Conservation (phyloP, 768 basidiomycete species). For the Agaricus blazei region DNA sequence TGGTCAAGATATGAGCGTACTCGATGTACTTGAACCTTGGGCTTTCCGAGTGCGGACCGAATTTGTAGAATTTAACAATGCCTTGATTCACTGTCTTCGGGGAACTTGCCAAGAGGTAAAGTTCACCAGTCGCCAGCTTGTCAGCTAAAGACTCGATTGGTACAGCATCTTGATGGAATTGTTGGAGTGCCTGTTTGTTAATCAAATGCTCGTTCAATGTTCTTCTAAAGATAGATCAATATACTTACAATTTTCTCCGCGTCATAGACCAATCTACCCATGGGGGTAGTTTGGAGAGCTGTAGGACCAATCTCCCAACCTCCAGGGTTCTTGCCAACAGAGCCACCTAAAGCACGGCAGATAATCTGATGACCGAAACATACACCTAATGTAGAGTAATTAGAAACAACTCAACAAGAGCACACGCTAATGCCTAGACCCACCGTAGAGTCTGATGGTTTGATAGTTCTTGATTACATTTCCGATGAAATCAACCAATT, state of each 20-base stretch:
- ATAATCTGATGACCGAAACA: conserved; percentile 87
- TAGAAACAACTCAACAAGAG: not conserved
- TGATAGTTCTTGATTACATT: too few relatives aligned
- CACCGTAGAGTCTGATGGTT: conserved; percentile 43
- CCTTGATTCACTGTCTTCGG: conserved; percentile 59
- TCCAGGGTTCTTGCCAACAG: conserved; percentile 56
- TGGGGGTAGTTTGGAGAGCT: conserved; percentile 51
- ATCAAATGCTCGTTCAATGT: not conserved
- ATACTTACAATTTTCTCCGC: conserved; percentile 27
- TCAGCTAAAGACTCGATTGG: conserved; percentile 42
- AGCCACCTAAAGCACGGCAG: conserved; percentile 68
- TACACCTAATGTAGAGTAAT: conserved; percentile 45
- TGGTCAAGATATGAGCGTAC: conserved; percentile 69
- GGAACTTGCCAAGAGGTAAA: conserved; percentile 64
- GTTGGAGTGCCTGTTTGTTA: conserved; percentile 56
- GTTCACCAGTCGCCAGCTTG: conserved; percentile 12
- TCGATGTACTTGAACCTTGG: conserved; percentile 12
- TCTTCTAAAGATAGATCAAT: not conserved
- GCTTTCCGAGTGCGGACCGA: not conserved
- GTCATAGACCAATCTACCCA: conserved; percentile 68
- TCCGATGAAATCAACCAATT: conserved; percentile 52
- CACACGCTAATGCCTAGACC: conserved; percentile 2
- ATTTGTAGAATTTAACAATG: conserved; percentile 47
- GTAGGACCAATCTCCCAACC: conserved; percentile 77
- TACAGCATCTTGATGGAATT: conserved; percentile 90